These are phyloP conservation scores for Sclerotinia nivalis DNA, from an alignment of 2,329 filamentous ascomycete species.

Conservation along the genomic window DNA sequence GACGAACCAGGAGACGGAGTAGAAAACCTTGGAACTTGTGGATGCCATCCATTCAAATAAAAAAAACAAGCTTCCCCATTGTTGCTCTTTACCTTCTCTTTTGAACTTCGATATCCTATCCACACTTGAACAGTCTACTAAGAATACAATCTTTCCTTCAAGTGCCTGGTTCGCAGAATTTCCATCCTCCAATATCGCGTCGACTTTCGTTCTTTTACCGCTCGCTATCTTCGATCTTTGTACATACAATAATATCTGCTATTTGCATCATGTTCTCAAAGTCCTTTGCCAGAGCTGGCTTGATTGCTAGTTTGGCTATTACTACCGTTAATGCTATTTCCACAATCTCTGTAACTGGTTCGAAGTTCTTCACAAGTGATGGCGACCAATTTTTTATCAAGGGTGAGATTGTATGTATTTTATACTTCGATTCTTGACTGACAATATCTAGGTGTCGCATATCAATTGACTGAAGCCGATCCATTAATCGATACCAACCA, in stretches of 20 bases:
- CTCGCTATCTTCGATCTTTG: constrained; percentile 12
- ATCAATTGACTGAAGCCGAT: constrained; percentile 65
- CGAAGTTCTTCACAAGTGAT: constrained; percentile 83
- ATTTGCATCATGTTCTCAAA: constrained; percentile 34
- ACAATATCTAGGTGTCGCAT: constrained; percentile 64
- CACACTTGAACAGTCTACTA: constrained; percentile 4
- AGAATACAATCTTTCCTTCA: constrained; percentile 10
- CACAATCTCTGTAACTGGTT: constrained; percentile 60
- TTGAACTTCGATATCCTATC: constrained; percentile 3
- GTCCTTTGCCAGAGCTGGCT: constrained; percentile 29
- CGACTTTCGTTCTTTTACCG: constrained; percentile 7
- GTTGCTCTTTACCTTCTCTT: constrained; percentile 2
- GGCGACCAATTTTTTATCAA: constrained; percentile 84
- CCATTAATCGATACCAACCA: constrained; percentile 75
- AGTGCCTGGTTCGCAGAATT: constrained; percentile 7
- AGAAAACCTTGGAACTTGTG: constrained; percentile 5
- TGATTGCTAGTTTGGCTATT: constrained; percentile 36
- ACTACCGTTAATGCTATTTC: constrained; percentile 44
- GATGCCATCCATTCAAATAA: background rate
- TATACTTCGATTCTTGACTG: constrained; percentile 24
- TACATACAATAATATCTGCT: constrained; percentile 20
- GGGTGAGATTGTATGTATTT: constrained; percentile 50
- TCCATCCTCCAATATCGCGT: background rate
- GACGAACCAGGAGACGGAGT: background rate
- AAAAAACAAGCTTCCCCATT: constrained; percentile 5